phyloP scores from a whole-genome alignment of 2,329 filamentous ascomycete genomes.

The Penicillium oxalicum region DNA sequence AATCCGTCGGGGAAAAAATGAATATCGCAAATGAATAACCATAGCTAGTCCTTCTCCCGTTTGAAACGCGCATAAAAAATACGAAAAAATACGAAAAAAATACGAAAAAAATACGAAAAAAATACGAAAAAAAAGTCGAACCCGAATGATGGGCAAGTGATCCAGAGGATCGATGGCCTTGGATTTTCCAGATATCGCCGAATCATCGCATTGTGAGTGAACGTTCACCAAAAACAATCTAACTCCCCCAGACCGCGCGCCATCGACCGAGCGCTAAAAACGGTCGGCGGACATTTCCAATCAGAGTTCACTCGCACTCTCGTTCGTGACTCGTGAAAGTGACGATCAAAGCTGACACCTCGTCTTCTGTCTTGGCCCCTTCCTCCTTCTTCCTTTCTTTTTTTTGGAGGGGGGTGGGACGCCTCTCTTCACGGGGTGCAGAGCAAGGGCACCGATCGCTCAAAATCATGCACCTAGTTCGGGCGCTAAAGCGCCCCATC shows the following conservation, averaged over 20 bases:
- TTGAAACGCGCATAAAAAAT: too few species aligned
- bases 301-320: background rate
- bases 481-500: conserved; percentile 1
- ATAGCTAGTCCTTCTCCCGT: too few species aligned
- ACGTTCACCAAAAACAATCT: too few species aligned
- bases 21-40: too few species aligned
- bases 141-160: too few species aligned
- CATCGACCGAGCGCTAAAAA: background rate
- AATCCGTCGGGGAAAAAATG: too few species aligned
- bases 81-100: background rate
- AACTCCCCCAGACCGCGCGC: background rate
- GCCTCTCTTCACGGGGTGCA: too few species aligned
- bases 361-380: background rate
- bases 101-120: background rate
- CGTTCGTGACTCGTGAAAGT: background rate
- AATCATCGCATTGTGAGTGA: background rate
- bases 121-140: background rate
- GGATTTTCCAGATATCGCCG: background rate
- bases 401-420: background rate
- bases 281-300: conserved; percentile 1
- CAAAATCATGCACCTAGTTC: background rate
- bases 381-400: background rate
- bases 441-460: background rate
- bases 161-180: too few species aligned
- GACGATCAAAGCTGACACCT: background rate